phyloP scores from a whole-genome alignment of 805 yeast species.

The Candida railenensis region DNA sequence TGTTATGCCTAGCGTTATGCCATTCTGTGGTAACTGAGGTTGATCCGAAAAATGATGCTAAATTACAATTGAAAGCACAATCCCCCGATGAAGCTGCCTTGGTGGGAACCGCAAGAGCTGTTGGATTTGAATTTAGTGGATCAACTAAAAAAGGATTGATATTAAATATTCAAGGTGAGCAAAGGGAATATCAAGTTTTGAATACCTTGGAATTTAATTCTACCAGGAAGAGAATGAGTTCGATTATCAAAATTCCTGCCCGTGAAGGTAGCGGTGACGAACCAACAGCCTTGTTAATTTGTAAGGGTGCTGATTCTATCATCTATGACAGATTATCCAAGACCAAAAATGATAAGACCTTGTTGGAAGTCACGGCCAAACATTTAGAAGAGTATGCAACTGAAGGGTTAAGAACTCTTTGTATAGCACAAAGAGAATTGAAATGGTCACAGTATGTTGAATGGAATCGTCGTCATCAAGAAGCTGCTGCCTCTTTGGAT shows the following conservation, averaged over 20 bases:
- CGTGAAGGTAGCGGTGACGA: constrained; percentile 17
- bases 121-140: constrained; percentile 67
- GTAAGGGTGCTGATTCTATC: constrained; percentile 85
- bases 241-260: constrained; percentile 66
- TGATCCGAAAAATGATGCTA: constrained; percentile 58
- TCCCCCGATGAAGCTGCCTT: constrained; percentile 88
- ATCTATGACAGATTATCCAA: constrained; percentile 63
- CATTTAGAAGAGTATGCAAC: constrained; percentile 79
- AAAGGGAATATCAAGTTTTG: constrained; percentile 68
- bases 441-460: constrained; percentile 58
- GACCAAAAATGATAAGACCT: constrained; percentile 41
- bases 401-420: constrained; percentile 79
- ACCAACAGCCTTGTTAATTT: constrained; percentile 60
- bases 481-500: constrained; percentile 62
- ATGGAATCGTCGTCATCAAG: constrained; percentile 64
- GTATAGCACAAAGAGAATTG: constrained; percentile 72
- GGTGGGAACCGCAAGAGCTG: constrained; percentile 76
- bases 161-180: constrained; percentile 66
- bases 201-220: constrained; percentile 78
- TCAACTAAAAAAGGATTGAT: constrained; percentile 68
- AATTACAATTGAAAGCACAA: constrained; percentile 65
- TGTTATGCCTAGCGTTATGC: constrained; percentile 74
- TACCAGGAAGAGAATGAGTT: constrained; percentile 86
- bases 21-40: constrained; percentile 75
- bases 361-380: constrained; percentile 63